Conservation (phyloP, 2,329 filamentous ascomycete genomes). For the Aspergillus neotritici region DNA sequence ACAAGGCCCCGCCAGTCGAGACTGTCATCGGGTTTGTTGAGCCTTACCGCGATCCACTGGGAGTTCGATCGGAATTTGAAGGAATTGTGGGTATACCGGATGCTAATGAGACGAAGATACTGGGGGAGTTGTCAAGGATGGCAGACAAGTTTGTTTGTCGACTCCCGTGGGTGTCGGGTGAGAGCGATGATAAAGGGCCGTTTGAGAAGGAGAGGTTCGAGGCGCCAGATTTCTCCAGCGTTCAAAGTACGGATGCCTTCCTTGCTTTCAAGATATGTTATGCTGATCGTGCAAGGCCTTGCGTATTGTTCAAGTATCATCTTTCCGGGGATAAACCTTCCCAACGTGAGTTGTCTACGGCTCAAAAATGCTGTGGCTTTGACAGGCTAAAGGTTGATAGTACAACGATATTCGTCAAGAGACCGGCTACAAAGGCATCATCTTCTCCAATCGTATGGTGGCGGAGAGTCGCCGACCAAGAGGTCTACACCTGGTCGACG, state of each 20-base stretch:
- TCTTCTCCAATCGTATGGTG: slow-evolving; percentile 50
- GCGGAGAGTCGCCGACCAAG: slow-evolving; percentile 11
- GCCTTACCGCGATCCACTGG: slow-evolving; percentile 51
- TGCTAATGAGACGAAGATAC: slow-evolving; percentile 14
- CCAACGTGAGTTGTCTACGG: slow-evolving; percentile 41
- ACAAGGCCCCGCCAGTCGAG: slow-evolving; percentile 49
- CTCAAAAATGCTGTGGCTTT: neutral
- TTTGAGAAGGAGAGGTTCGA: slow-evolving; percentile 20
- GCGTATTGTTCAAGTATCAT: slow-evolving; percentile 43
- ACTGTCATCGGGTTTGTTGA: slow-evolving; percentile 52
- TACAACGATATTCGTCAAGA: slow-evolving; percentile 75
- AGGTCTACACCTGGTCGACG: slow-evolving; percentile 11
- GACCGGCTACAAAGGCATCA: slow-evolving; percentile 85
- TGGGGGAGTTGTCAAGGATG: slow-evolving; percentile 10
- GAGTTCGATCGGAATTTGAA: slow-evolving; percentile 51
- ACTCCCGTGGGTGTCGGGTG: slow-evolving; percentile 26
- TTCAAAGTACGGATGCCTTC: slow-evolving; percentile 6
- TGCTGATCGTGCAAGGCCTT: slow-evolving; percentile 28
- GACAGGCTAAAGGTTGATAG: slow-evolving; percentile 13
- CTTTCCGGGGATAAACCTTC: slow-evolving; percentile 42
- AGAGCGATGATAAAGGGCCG: slow-evolving; percentile 35
- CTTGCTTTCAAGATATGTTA: neutral
- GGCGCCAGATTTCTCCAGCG: slow-evolving; percentile 16
- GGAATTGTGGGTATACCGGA: slow-evolving; percentile 38
- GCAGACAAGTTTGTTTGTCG: slow-evolving; percentile 8